A percentile compares a stretch with the other conserved stretches of the same genome.
Evolutionary conservation across 2,329 filamentous ascomycete species (phyloP).

Genomic region (Penicillium paneum): DNA sequence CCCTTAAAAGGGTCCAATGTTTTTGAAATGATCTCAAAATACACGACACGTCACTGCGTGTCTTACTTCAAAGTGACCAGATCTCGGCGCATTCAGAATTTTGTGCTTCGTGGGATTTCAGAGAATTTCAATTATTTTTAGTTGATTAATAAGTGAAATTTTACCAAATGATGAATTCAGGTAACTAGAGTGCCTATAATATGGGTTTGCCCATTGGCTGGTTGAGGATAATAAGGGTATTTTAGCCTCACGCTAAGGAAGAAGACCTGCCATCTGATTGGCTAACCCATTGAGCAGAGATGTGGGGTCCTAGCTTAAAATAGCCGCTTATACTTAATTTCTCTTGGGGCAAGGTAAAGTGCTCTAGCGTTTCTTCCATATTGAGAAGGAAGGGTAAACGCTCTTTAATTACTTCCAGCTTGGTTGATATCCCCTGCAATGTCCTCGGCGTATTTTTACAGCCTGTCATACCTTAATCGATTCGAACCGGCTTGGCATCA

Average conservation of each 20-base stretch:
- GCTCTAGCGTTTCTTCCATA: not conserved
- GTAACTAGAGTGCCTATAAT: not conserved
- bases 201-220: not conserved
- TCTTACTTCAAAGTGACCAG: constrained; percentile 1
- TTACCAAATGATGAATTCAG: not conserved
- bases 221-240: not conserved
- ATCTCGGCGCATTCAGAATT: constrained; percentile 2
- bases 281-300: not conserved
- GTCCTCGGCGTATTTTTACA: not conserved
- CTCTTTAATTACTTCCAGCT: too few species aligned
- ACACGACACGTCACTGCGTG: not conserved
- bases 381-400: not conserved
- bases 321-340: not conserved
- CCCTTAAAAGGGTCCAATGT: not conserved
- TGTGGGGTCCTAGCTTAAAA: constrained; percentile 5
- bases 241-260: constrained; percentile 5
- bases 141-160: not conserved
- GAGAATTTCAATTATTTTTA: not conserved
- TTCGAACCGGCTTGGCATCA: constrained; percentile 6
- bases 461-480: constrained; percentile 3
- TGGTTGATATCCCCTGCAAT: not conserved
- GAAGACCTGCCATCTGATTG: not conserved
- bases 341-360: not conserved
- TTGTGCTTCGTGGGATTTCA: not conserved
- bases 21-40: not conserved